Conservation (phyloP, 805 yeast genomes). For the Metschnikowia cubensis region DNA sequence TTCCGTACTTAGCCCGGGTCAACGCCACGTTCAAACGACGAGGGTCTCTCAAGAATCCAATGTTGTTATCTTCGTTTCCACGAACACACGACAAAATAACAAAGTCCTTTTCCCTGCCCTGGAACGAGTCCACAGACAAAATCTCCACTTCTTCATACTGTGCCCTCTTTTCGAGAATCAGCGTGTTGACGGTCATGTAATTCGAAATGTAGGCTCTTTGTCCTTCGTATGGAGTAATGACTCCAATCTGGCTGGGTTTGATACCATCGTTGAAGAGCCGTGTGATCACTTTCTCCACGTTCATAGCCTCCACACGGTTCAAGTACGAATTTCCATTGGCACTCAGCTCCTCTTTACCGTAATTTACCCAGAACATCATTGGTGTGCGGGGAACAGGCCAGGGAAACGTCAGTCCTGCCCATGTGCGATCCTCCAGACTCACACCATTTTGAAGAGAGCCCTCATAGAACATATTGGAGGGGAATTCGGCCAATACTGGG, state of each 20-base stretch:
- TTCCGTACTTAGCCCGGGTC: conserved; percentile 42
- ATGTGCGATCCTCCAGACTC: conserved; percentile 63
- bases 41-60: conserved; percentile 44
- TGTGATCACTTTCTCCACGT: conserved; percentile 75
- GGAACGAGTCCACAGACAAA: conserved; percentile 51
- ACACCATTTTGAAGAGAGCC: conserved; percentile 92
- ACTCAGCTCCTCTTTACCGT: conserved; percentile 85
- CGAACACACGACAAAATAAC: conserved; percentile 43
- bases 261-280: conserved; percentile 73
- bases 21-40: conserved; percentile 43
- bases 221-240: conserved; percentile 92
- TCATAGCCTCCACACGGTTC: conserved; percentile 87
- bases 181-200: conserved; percentile 65
- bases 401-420: conserved; percentile 62
- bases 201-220: conserved; percentile 80
- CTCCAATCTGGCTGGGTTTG: conserved; percentile 69
- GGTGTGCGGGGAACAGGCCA: conserved; percentile 85
- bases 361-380: conserved; percentile 94
- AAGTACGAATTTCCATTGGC: conserved; percentile 76
- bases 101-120: conserved; percentile 43
- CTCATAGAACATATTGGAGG: conserved; percentile 89
- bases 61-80: conserved; percentile 37
- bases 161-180: conserved; percentile 44
- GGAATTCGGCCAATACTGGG: conserved; percentile 80
- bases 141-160: conserved; percentile 74